phyloP scores from a whole-genome alignment of 2,329 filamentous ascomycete genomes.

The Ascochyta clinopodiicola region DNA sequence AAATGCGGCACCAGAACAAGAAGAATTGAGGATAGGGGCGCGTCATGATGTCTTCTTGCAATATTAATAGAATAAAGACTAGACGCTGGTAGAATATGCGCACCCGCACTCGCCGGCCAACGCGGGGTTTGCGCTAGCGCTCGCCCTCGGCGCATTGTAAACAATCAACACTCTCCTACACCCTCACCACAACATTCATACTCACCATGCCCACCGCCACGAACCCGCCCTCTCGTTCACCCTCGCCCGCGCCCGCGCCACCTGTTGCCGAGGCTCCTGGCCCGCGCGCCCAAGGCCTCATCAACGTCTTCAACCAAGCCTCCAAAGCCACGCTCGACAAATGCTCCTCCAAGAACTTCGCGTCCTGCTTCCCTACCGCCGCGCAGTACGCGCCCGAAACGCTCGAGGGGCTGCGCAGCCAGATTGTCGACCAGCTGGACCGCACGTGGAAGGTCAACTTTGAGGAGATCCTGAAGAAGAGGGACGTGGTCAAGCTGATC shows the following conservation, averaged over 20 bases:
- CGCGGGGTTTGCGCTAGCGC: conserved; percentile 8
- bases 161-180: conserved; percentile 9
- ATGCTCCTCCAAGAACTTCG: conserved; percentile 67
- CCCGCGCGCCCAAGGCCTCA: conserved; percentile 65
- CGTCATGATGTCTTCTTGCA: too few species aligned
- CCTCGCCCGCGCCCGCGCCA: conserved; percentile 60
- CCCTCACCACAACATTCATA: conserved; percentile 17
- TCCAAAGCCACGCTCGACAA: conserved; percentile 66
- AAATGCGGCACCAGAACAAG: too few species aligned
- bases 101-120: not conserved
- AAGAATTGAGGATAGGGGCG: too few species aligned
- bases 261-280: conserved; percentile 63
- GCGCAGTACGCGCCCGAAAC: conserved; percentile 63
- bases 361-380: conserved; percentile 68
- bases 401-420: conserved; percentile 63
- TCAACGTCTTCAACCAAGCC: conserved; percentile 66
- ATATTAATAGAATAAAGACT: too few species aligned
- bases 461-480: conserved; percentile 64
- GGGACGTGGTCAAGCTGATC: conserved; percentile 63
- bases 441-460: conserved; percentile 65
- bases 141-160: conserved; percentile 13
- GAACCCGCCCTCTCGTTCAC: conserved; percentile 46
- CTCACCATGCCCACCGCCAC: conserved; percentile 41
- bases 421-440: conserved; percentile 65
- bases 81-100: too few species aligned